Evolutionary conservation across 1,284 basidiomycete species (phyloP).

Genomic region (Ustilago esculenta): DNA sequence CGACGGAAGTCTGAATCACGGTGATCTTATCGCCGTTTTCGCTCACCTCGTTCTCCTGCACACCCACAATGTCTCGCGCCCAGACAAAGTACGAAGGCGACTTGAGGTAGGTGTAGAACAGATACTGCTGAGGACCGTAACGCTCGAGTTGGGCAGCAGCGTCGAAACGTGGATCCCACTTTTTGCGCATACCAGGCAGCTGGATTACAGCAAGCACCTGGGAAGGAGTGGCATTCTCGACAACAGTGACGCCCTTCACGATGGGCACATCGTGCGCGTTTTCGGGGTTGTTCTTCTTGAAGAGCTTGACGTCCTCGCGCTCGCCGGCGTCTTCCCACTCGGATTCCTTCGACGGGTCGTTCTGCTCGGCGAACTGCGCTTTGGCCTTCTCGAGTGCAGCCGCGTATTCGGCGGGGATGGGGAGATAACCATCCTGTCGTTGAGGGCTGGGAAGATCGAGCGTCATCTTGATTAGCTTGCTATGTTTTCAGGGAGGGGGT

Average conservation of each 20-base stretch:
- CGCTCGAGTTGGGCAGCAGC: slow-evolving; percentile 39
- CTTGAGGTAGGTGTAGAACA: slow-evolving; percentile 61
- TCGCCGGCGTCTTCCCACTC: slow-evolving; percentile 59
- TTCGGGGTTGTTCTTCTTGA: slow-evolving; percentile 54
- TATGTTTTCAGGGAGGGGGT: background rate
- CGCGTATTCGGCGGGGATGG: slow-evolving; percentile 45
- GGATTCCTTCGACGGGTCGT: slow-evolving; percentile 41
- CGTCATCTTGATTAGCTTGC: slow-evolving; percentile 40
- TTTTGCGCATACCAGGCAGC: slow-evolving; percentile 60
- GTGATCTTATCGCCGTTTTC: slow-evolving; percentile 33
- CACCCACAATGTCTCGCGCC: slow-evolving; percentile 60
- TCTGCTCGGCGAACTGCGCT: slow-evolving; percentile 34
- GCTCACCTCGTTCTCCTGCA: slow-evolving; percentile 52
- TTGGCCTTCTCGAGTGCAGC: slow-evolving; percentile 50
- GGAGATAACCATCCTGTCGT: slow-evolving; percentile 34
- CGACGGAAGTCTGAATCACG: slow-evolving; percentile 53
- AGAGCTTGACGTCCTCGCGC: slow-evolving; percentile 55
- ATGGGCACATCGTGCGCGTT: slow-evolving; percentile 54
- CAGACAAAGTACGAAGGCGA: slow-evolving; percentile 61
- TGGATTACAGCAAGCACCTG: slow-evolving; percentile 57
- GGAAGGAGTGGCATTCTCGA: slow-evolving; percentile 58
- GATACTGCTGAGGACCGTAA: slow-evolving; percentile 29
- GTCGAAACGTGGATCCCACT: slow-evolving; percentile 62
- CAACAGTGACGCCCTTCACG: slow-evolving; percentile 52
- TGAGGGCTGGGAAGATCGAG: slow-evolving; percentile 46